Conservation (phyloP, 2,329 filamentous ascomycete species). For the Fusarium solani-melongenae region DNA sequence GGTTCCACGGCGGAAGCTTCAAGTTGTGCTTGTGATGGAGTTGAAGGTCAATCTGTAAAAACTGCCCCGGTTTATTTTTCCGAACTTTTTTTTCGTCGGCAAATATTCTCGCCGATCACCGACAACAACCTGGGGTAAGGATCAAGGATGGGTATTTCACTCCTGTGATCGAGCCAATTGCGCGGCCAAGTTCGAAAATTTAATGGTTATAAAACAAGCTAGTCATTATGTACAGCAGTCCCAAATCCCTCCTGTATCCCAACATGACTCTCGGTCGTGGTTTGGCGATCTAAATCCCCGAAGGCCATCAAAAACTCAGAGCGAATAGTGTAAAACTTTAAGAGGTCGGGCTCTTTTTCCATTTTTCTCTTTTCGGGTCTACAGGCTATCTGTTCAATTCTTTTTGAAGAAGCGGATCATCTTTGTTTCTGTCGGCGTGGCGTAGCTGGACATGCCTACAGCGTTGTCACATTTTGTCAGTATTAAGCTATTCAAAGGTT, state of each 20-base stretch:
- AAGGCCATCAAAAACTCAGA: neutral
- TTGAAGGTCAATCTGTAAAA: slow-evolving; percentile 23
- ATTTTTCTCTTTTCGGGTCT: neutral
- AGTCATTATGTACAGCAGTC: too few species aligned
- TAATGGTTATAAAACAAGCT: too few species aligned
- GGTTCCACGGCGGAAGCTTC: neutral
- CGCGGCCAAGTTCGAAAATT: too few species aligned
- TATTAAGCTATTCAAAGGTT: neutral
- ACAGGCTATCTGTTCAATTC: too few species aligned
- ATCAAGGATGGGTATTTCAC: too few species aligned
- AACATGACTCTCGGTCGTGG: too few species aligned
- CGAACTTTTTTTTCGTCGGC: slow-evolving; percentile 33
- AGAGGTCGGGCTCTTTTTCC: neutral
- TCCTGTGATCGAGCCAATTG: too few species aligned
- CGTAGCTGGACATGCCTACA: neutral
- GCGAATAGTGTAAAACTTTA: neutral
- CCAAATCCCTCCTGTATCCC: too few species aligned
- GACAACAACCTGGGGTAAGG: slow-evolving; percentile 1
- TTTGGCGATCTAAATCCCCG: rapidly evolving
- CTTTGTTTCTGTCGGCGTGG: neutral
- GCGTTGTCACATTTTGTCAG: neutral
- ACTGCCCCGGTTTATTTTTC: slow-evolving; percentile 32
- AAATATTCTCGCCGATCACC: slow-evolving; percentile 39
- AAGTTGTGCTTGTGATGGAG: slow-evolving; percentile 10
- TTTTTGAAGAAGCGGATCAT: neutral